A percentile compares a stretch with the other conserved stretches of the same genome.
phyloP scores from a whole-genome alignment of 2,329 filamentous ascomycete genomes.

The Pseudocercospora fuligena region DNA sequence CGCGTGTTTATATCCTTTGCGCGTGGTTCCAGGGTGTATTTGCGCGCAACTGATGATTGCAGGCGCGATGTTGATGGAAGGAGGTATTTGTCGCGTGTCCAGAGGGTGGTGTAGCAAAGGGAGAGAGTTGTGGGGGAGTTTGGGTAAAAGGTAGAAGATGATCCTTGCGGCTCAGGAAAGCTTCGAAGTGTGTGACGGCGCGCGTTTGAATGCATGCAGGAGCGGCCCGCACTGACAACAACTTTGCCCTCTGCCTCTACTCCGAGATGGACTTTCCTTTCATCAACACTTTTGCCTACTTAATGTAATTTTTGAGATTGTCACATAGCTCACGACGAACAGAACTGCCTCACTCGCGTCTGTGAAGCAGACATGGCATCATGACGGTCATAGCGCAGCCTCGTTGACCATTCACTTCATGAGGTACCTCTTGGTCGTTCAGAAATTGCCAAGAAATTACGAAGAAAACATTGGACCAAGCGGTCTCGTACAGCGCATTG shows the following conservation, averaged over 20 bases:
- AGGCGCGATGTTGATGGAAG: constrained; percentile 13
- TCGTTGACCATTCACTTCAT: too few species aligned
- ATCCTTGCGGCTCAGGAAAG: background rate
- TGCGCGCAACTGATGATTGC: constrained; percentile 11
- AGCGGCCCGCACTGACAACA: background rate
- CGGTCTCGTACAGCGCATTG: too few species aligned
- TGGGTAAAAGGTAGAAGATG: background rate
- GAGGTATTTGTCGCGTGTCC: constrained; percentile 15
- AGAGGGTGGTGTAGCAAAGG: background rate
- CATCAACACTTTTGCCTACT: background rate
- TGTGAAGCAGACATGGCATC: too few species aligned
- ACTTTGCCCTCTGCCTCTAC: background rate
- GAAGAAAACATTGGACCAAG: too few species aligned
- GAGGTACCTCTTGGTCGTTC: too few species aligned
- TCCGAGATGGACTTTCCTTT: background rate
- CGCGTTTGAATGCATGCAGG: background rate
- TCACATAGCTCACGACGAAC: too few species aligned
- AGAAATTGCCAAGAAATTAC: too few species aligned
- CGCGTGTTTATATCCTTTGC: constrained; percentile 19
- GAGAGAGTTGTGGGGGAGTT: constrained; percentile 7
- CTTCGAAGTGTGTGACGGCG: background rate
- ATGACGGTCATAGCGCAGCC: too few species aligned
- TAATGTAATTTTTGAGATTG: too few species aligned
- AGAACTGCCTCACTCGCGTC: too few species aligned
- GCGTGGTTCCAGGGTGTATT: background rate